These are phyloP conservation scores for Aureobasidium sp. DNA, from an alignment of 2,329 filamentous ascomycete genomes.

Conservation along the genomic window DNA sequence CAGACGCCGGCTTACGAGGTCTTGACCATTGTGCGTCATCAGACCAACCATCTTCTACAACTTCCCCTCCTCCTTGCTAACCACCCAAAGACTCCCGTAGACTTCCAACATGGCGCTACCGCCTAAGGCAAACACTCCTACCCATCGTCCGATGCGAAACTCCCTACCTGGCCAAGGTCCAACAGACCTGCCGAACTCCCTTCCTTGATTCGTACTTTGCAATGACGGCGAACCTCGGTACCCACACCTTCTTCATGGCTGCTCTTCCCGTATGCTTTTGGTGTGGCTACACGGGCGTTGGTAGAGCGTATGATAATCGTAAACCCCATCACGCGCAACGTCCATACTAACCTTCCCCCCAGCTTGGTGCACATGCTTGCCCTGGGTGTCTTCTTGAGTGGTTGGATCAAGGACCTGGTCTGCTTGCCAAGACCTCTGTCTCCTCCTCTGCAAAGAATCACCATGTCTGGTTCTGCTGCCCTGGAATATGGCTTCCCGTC, in stretches of 20 bases:
- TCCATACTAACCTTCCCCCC: slow-evolving; percentile 12
- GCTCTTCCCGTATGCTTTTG: slow-evolving; percentile 91
- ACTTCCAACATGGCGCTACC: slow-evolving; percentile 83
- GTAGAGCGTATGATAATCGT: slow-evolving; percentile 63
- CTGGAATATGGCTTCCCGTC: slow-evolving; percentile 97
- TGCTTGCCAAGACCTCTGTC: slow-evolving; percentile 88
- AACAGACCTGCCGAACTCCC: slow-evolving; percentile 69
- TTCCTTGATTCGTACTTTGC: slow-evolving; percentile 94
- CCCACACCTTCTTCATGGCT: slow-evolving; percentile 98
- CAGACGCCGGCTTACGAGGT: slow-evolving; percentile 10
- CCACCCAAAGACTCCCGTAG: slow-evolving; percentile 23
- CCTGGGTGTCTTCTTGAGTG: slow-evolving; percentile 60
- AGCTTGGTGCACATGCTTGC: slow-evolving; percentile 51
- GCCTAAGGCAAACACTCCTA: slow-evolving; percentile 68
- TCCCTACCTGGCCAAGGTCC: slow-evolving; percentile 80
- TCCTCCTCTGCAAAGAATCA: slow-evolving; percentile 85
- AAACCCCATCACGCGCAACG: neutral
- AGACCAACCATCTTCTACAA: neutral
- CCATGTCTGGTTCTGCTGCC: slow-evolving; percentile 91
- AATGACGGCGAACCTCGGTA: slow-evolving; percentile 89
- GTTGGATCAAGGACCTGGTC: slow-evolving; percentile 88
- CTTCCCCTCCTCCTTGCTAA: neutral
- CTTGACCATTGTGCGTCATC: slow-evolving; percentile 14
- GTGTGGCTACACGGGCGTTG: slow-evolving; percentile 80
- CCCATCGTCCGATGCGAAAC: slow-evolving; percentile 92